These are phyloP conservation scores for Myxozyma monticola DNA, from an alignment of 805 yeast genomes.

Conservation along the genomic window DNA sequence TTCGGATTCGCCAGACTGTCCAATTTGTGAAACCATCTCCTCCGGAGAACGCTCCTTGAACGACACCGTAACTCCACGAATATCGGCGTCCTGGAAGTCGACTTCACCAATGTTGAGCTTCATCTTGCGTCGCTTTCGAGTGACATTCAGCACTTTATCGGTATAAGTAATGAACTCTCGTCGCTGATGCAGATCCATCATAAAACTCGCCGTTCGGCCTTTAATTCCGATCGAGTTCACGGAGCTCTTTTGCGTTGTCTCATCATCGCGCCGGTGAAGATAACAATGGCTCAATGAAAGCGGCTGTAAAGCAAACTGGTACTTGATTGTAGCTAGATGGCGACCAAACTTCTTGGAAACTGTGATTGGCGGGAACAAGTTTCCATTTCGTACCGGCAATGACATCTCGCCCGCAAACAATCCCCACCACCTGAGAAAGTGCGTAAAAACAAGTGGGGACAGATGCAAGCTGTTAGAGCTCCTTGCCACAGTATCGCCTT, in stretches of 20 bases:
- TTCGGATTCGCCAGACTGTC: slow-evolving; percentile 32
- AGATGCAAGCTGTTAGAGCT: slow-evolving; percentile 71
- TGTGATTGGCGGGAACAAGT: slow-evolving; percentile 52
- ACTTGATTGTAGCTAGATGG: slow-evolving; percentile 75
- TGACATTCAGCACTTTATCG: slow-evolving; percentile 18
- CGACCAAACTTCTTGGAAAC: slow-evolving; percentile 66
- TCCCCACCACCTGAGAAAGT: slow-evolving; percentile 83
- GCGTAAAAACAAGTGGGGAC: slow-evolving; percentile 64
- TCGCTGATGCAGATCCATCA: slow-evolving; percentile 67
- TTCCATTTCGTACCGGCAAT: slow-evolving; percentile 76
- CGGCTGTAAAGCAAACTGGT: slow-evolving; percentile 70
- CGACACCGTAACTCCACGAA: slow-evolving; percentile 63
- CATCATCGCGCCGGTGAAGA: slow-evolving; percentile 49
- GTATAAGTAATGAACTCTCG: slow-evolving; percentile 36
- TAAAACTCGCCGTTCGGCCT: slow-evolving; percentile 54
- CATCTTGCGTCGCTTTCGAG: slow-evolving; percentile 46
- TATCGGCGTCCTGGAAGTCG: slow-evolving; percentile 65
- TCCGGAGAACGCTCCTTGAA: slow-evolving; percentile 58
- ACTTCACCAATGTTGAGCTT: slow-evolving; percentile 68
- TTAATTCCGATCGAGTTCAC: slow-evolving; percentile 65
- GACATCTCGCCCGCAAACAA: slow-evolving; percentile 77
- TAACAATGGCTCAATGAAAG: slow-evolving; percentile 74
- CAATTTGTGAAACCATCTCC: slow-evolving; percentile 36
- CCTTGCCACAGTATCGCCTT: slow-evolving; percentile 14
- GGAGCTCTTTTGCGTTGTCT: slow-evolving; percentile 46